Conservation (phyloP, 768 basidiomycete species). For the Tricholoma flavovirens region DNA sequence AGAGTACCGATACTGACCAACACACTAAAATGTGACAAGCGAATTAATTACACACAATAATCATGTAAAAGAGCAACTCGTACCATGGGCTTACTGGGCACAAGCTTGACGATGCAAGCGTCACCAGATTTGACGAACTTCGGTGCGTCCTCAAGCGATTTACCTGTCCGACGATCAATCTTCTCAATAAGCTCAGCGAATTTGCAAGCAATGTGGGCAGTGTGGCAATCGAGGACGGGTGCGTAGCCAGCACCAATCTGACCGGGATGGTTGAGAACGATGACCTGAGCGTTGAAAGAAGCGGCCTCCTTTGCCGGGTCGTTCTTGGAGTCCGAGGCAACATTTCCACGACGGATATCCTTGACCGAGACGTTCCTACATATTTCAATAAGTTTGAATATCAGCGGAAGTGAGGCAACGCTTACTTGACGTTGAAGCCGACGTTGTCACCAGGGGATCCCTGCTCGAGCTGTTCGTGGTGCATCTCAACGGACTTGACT, state of each 20-base stretch:
- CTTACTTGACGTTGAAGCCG: slow-evolving; percentile 96
- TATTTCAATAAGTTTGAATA: not conserved
- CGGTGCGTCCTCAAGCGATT: slow-evolving; percentile 79
- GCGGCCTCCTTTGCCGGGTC: slow-evolving; percentile 99
- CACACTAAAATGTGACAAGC: slow-evolving; percentile 18
- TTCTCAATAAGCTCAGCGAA: slow-evolving; percentile 98
- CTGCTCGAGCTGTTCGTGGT: slow-evolving; percentile 94
- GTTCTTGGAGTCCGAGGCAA: slow-evolving; percentile 99
- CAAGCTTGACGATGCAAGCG: slow-evolving; percentile 96
- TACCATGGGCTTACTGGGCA: slow-evolving; percentile 92
- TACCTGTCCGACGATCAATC: slow-evolving; percentile 98
- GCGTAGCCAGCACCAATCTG: slow-evolving; percentile 99
- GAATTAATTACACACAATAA: not conserved
- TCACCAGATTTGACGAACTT: slow-evolving; percentile 99
- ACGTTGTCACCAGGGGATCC: slow-evolving; percentile 99
- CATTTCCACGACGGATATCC: slow-evolving; percentile 99
- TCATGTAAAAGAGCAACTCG: slow-evolving; percentile 8
- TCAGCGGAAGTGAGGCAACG: slow-evolving; percentile 8
- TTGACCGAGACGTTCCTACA: slow-evolving; percentile 98
- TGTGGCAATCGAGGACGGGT: slow-evolving; percentile 99
- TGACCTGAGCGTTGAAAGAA: slow-evolving; percentile 99
- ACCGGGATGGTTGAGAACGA: slow-evolving; percentile 99
- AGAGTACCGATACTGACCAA: slow-evolving; percentile 27
- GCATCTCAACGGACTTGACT: slow-evolving; percentile 99
- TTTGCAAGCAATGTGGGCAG: slow-evolving; percentile 99